phyloP scores from a whole-genome alignment of 2,329 filamentous ascomycete species.

The Colletotrichum karsti region DNA sequence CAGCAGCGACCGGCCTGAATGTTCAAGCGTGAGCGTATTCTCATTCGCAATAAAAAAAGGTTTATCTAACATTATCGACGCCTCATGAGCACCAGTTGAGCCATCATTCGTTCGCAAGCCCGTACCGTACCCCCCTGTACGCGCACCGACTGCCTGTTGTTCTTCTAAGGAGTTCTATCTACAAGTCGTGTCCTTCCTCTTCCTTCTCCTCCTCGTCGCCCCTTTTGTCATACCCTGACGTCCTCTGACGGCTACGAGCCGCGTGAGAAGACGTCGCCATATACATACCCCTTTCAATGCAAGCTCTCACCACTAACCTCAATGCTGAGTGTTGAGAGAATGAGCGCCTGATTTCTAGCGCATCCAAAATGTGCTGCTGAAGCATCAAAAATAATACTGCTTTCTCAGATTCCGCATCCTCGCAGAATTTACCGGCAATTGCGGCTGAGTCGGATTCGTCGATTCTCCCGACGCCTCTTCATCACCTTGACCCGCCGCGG shows the following conservation, averaged over 20 bases:
- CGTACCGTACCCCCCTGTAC: not conserved
- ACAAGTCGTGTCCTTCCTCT: not conserved
- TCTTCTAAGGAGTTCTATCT: slow-evolving; percentile 11
- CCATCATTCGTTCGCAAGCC: not conserved
- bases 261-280: not conserved
- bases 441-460: slow-evolving; percentile 14
- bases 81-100: not conserved
- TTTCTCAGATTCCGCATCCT: slow-evolving; percentile 24
- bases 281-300: not conserved
- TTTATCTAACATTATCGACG: not conserved
- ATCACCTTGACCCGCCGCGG: slow-evolving; percentile 1
- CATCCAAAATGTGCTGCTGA: no score
- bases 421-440: slow-evolving; percentile 13
- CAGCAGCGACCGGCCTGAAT: no score
- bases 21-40: not conserved
- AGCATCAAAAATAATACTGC: slow-evolving; percentile 16
- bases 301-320: no score
- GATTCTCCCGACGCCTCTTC: not conserved
- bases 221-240: not conserved
- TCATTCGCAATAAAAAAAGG: not conserved
- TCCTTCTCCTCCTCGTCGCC: not conserved
- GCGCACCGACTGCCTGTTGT: not conserved
- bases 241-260: not conserved
- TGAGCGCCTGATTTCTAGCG: no score
- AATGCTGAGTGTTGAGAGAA: no score